Percentiles rank a stretch among this genome's conserved stretches.
phyloP scores from a whole-genome alignment of 1,139 yeast species.

The Yamadazyma blattariae region DNA sequence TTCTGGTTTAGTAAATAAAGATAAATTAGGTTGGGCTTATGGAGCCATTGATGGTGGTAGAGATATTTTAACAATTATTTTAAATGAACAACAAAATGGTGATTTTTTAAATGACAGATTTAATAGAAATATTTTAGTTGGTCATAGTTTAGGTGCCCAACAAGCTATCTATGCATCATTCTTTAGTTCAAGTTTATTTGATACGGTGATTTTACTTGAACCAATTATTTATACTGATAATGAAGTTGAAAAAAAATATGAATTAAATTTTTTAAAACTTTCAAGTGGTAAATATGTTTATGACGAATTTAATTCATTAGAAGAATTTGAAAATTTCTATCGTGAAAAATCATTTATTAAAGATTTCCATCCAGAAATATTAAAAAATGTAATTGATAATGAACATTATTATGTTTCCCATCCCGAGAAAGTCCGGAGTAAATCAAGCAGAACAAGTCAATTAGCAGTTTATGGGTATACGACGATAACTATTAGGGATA shows the following conservation, averaged over 20 bases:
- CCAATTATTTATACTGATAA: conserved; percentile 47
- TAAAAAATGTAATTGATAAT: conserved; percentile 44
- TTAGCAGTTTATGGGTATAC: too few relatives aligned
- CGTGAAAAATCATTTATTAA: conserved; percentile 42
- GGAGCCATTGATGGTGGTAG: conserved; percentile 69
- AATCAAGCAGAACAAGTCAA: too few relatives aligned
- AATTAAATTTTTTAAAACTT: conserved; percentile 24
- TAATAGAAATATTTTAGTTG: conserved; percentile 46
- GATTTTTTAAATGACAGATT: conserved; percentile 38
- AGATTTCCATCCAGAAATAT: conserved; percentile 43
- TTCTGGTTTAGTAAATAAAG: conserved; percentile 52
- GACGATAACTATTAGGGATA: too few relatives aligned
- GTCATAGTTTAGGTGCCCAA: conserved; percentile 76
- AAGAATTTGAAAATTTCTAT: conserved; percentile 45
- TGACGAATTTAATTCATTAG: conserved; percentile 33
- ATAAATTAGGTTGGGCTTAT: conserved; percentile 49
- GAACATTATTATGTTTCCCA: too few relatives aligned
- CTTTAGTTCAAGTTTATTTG: conserved; percentile 52
- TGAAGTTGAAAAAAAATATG: conserved; percentile 13
- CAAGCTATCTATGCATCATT: conserved; percentile 48
- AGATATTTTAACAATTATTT: conserved; percentile 53
- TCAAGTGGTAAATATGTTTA: conserved; percentile 20
- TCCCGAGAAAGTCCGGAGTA: too few relatives aligned
- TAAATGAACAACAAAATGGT: conserved; percentile 31
- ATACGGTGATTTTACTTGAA: conserved; percentile 56